phyloP scores from a whole-genome alignment of 2,329 filamentous ascomycete species.

The Xylaria arbuscula region DNA sequence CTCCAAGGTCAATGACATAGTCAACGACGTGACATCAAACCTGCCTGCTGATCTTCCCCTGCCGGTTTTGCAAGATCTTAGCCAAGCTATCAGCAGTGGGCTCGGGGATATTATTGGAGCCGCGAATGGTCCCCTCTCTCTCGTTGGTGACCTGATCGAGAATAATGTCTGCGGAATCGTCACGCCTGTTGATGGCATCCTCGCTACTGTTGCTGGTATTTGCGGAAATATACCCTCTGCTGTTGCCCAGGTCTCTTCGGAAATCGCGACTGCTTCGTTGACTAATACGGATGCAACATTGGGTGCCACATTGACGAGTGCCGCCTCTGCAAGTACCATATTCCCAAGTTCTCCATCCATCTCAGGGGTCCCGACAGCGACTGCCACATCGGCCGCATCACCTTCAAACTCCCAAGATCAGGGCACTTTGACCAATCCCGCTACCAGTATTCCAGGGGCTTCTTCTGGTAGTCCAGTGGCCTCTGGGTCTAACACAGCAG shows the following conservation, averaged over 20 bases:
- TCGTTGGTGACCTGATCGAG: conserved; percentile 41
- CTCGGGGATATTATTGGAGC: conserved; percentile 41
- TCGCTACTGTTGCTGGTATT: conserved; percentile 43
- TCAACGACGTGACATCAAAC: conserved; percentile 35
- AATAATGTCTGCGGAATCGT: conserved; percentile 43
- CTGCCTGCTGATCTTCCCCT: conserved; percentile 34
- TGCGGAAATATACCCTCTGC: conserved; percentile 44
- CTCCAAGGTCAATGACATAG: conserved; percentile 38
- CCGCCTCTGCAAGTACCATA: conserved; percentile 18
- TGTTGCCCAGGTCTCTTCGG: conserved; percentile 34
- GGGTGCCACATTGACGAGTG: conserved; percentile 31
- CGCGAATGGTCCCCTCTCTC: conserved; percentile 39
- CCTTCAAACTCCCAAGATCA: conserved; percentile 10
- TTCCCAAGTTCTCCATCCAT: not conserved
- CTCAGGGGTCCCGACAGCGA: not conserved
- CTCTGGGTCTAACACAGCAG: conserved; percentile 7
- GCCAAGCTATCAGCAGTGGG: conserved; percentile 36
- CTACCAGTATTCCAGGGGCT: not conserved
- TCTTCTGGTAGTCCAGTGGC: not conserved
- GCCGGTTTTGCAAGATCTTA: conserved; percentile 36
- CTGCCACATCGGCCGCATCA: not conserved
- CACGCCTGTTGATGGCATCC: conserved; percentile 42
- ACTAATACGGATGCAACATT: conserved; percentile 30
- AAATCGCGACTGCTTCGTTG: conserved; percentile 24
- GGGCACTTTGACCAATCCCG: conserved; percentile 18